Evolutionary conservation across 768 basidiomycete genomes (phyloP), one percentile per base, ranked within the genome.

Genomic region (Phallus indusiatus): DNA sequence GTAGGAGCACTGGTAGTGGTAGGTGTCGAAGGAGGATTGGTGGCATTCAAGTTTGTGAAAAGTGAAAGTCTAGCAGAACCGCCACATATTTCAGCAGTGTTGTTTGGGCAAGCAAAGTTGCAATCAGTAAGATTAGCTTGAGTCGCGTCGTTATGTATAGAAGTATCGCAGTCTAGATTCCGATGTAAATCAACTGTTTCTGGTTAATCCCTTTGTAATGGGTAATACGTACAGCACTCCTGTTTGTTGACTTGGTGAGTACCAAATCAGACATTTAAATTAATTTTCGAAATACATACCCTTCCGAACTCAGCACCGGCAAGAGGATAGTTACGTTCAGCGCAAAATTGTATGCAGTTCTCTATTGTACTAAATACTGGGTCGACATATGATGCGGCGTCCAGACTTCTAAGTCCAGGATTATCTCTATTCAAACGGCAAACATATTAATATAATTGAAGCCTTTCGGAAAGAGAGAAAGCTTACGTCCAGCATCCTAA

Each of bases 81-180:
- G 18, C 88, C 88, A 62, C 88, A 90, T 60, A 81, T 81, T 64
- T 88, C 81, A 0, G 81, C 73, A 35, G 68, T 70, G 60, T 85
- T 82, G 12, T 85, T 86, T 2, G 69, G 70, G 66, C 87, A 90
- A 22, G 74, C 62, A 84, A 87, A 87, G 64, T 75, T 76, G 66
- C 89, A 92, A 53, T 80, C 81, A 1, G 75, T 67, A 17, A 74
- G 68, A 0, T 78, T 63, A 0, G 76, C 73, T 0, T 76, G 73
- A 21, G 72, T 74, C 14, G 79, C 78, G 14, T 73, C 75, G 60
- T 80, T 78, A 28, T 66, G 67, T 61, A 84, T 69, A 21, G 70
- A 61, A 1, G 72, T 67, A 24, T 74, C 81, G 63, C 85, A 88
- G 66, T 75, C 82, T 84, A 53, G 20, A 33, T 16, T 42, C 48